These are phyloP conservation scores for Lachnum nothofagi DNA, from an alignment of 2,329 filamentous ascomycete species.

Conservation along the genomic window DNA sequence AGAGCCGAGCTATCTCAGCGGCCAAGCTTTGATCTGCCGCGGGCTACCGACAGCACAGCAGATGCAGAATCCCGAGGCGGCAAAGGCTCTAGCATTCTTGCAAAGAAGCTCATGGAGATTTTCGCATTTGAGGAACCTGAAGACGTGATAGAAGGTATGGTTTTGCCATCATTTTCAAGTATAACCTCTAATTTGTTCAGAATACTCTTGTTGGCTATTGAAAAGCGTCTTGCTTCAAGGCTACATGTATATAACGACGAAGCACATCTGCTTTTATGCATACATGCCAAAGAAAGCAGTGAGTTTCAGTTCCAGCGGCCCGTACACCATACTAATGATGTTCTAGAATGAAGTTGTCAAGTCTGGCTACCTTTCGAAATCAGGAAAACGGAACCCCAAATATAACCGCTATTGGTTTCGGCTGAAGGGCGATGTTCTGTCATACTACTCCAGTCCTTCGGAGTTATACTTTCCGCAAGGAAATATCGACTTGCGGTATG, in stretches of 20 bases:
- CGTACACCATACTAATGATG: conserved; percentile 25
- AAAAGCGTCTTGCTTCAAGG: conserved; percentile 90
- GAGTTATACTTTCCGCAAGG: conserved; percentile 88
- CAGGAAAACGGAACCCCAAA: conserved; percentile 78
- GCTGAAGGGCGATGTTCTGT: conserved; percentile 83
- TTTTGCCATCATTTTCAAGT: background rate
- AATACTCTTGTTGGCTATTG: conserved; percentile 90
- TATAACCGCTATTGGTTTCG: conserved; percentile 92
- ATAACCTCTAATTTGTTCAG: conserved; percentile 38
- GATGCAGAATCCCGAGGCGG: conserved; percentile 29
- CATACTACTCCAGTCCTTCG: conserved; percentile 79
- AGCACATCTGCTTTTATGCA: conserved; percentile 94
- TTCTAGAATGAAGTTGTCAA: conserved; percentile 67
- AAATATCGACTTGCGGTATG: conserved; percentile 87
- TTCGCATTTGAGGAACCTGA: conserved; percentile 79
- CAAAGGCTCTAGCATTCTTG: conserved; percentile 53
- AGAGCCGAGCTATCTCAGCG: conserved; percentile 57
- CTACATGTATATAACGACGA: conserved; percentile 90
- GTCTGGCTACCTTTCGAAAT: conserved; percentile 83
- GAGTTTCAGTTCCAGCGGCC: conserved; percentile 33
- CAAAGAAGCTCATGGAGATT: conserved; percentile 71
- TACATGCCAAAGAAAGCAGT: conserved; percentile 91
- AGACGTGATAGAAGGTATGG: conserved; percentile 70
- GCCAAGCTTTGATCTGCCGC: conserved; percentile 50
- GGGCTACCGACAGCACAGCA: conserved; percentile 23